Evolutionary conservation across 352 stramenopile species (phyloP), one percentile per base, ranked within the genome.

Genomic region (Salisapilia sapeloensis): DNA sequence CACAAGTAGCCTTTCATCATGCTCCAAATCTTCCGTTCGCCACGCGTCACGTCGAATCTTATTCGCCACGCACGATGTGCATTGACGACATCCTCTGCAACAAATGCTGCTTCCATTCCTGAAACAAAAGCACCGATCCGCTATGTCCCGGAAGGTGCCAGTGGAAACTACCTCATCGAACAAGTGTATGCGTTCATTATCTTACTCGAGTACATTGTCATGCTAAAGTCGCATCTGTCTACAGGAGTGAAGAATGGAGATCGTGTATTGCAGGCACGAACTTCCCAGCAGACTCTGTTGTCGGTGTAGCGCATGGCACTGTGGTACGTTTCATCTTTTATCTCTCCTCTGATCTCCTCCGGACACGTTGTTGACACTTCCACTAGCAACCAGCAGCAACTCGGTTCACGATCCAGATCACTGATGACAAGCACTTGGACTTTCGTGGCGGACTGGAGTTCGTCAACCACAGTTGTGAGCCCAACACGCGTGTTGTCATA

Each of bases 381-480:
- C 7, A 3, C 8, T 46, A 63, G 48, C 61, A 87, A 48, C 52
- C 53, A 2, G 48, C 54, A n/a, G 60, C 71, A 24, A 87, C 71
- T 34, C 57, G 75, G 9, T 91, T 84, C 40, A 93, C 78, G 6
- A 63, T 93, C 31, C 72, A 90, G 44, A 60, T 85, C 35, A 61
- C 65, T 20, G 47, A 54, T 3, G 32, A 66, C 38, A 79, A 84
- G 60, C 78, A 93, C 61, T 53, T 93, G 18, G 63, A 82, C 39
- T 85, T 90, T 38, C 54, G 58, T 2, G 72, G 67, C 16, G 78
- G 78, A 17, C 50, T 90, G 23, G 72, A 93, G 55, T 91, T 78
- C 38, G 71, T 90, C 24, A 91, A 89, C 56, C 78, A 91, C 53
- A 80, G 64, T 40, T 93, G 78, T 55, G 62, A 70, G 16, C 75